Evolutionary conservation across 2,329 filamentous ascomycete species (phyloP).

Genomic region (Nannizziopsis barbatae): DNA sequence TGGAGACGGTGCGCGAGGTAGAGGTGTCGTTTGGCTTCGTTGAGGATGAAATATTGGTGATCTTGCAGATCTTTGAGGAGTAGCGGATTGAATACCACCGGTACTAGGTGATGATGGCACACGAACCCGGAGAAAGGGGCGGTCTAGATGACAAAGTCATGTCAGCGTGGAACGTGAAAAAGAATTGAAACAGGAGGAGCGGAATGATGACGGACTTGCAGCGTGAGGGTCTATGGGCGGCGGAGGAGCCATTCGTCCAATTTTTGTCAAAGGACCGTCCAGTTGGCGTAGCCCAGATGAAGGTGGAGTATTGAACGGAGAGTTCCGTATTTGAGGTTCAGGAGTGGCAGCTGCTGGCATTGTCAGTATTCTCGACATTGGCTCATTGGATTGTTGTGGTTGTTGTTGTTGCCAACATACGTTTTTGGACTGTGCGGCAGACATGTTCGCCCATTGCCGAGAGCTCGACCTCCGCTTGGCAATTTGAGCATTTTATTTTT

Average conservation of each 20-base stretch:
- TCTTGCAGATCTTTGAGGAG: conserved; percentile 48
- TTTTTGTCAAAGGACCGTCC: conserved; percentile 22
- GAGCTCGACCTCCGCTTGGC: conserved; percentile 67
- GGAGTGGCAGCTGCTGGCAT: conserved; percentile 8
- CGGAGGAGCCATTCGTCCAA: conserved; percentile 39
- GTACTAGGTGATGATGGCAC: conserved; percentile 38
- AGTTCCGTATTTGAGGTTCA: conserved; percentile 16
- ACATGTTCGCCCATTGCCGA: conserved; percentile 76
- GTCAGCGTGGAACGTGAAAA: background rate
- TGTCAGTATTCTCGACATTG: background rate
- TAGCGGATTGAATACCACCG: conserved; percentile 48
- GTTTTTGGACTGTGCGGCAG: conserved; percentile 38
- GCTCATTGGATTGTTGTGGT: background rate
- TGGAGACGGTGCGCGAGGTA: conserved; percentile 34
- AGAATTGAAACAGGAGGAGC: no score
- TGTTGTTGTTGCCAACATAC: background rate
- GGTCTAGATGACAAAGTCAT: conserved; percentile 23
- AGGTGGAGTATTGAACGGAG: background rate
- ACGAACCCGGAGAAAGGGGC: conserved; percentile 39
- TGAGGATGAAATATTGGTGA: conserved; percentile 27
- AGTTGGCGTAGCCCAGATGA: background rate
- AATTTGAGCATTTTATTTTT: conserved; percentile 78
- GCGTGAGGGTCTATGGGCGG: conserved; percentile 46
- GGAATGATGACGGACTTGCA: conserved; percentile 43
- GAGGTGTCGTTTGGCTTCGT: conserved; percentile 32